A percentile compares a stretch with the other conserved stretches of the same genome.
phyloP scores from a whole-genome alignment of 495 filamentous ascomycete species.

The Penicillium dipodomyicola region DNA sequence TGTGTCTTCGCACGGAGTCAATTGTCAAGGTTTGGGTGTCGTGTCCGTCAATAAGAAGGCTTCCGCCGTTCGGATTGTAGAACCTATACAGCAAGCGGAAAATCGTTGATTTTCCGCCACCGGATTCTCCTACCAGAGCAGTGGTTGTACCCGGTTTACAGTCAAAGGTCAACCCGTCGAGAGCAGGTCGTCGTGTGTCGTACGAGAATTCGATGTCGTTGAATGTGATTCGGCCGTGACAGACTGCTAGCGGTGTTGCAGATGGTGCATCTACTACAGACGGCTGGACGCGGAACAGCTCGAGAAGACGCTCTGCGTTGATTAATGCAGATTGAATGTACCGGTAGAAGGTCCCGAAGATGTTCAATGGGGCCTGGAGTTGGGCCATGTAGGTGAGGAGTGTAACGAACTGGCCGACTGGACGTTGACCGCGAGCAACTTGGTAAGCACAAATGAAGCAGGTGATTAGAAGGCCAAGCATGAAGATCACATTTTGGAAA shows the following conservation, averaged over 20 bases:
- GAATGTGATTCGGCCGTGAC: conserved; percentile 69
- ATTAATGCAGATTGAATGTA: conserved; percentile 85
- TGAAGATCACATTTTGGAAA: conserved; percentile 76
- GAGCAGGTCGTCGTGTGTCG: conserved; percentile 65
- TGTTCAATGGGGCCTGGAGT: conserved; percentile 76
- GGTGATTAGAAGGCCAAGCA: conserved; percentile 66
- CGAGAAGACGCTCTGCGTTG: conserved; percentile 80
- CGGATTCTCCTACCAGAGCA: conserved; percentile 81
- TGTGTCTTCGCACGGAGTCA: conserved; percentile 71
- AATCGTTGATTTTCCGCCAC: conserved; percentile 84
- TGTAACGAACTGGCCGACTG: conserved; percentile 66
- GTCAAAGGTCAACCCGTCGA: conserved; percentile 66
- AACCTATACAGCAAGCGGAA: conserved; percentile 83
- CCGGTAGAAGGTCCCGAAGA: conserved; percentile 83
- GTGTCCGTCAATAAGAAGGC: conserved; percentile 68
- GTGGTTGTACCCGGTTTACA: conserved; percentile 77
- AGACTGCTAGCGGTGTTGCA: conserved; percentile 47
- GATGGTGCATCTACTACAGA: conserved; percentile 63
- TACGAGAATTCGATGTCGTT: conserved; percentile 78
- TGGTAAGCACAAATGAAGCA: conserved; percentile 76
- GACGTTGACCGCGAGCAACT: conserved; percentile 59
- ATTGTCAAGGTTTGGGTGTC: conserved; percentile 75
- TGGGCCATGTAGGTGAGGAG: conserved; percentile 77
- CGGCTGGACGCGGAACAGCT: conserved; percentile 78
- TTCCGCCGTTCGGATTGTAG: conserved; percentile 70